These are phyloP conservation scores for Periconia sp. DNA, from an alignment of 2,329 filamentous ascomycete genomes.

Conservation along the genomic window DNA sequence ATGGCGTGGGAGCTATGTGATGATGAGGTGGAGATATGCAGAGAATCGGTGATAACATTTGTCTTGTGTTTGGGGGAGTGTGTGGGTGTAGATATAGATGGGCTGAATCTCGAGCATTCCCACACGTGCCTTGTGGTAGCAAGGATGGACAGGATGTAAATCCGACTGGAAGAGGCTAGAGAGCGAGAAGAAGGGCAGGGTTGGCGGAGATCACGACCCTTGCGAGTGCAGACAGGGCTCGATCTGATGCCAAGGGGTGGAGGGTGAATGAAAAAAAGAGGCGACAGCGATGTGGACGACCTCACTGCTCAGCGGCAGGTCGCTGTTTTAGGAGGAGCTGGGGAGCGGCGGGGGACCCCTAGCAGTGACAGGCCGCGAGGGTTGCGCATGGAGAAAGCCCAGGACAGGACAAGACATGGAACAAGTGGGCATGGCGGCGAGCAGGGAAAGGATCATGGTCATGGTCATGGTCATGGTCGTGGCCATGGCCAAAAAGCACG, in stretches of 20 bases:
- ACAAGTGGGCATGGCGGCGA: background rate
- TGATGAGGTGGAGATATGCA: constrained; percentile 29
- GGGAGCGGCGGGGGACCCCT: constrained; percentile 10
- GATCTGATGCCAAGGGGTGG: too few relatives aligned
- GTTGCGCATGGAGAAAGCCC: constrained; percentile 2
- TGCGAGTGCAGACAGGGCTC: constrained; percentile 26
- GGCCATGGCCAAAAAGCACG: too few relatives aligned
- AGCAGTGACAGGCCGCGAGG: too few relatives aligned
- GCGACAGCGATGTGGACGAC: too few relatives aligned
- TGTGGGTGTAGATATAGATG: constrained; percentile 39
- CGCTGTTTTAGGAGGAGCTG: constrained; percentile 32
- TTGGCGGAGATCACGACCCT: background rate
- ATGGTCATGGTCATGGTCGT: too few relatives aligned
- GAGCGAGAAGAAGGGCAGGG: constrained; percentile 20
- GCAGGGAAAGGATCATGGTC: background rate
- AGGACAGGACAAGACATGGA: constrained; percentile 6
- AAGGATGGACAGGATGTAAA: constrained; percentile 40
- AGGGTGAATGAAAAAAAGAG: constrained; percentile 22
- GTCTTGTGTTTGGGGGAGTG: constrained; percentile 29
- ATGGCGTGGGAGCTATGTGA: constrained; percentile 34
- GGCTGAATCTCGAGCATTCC: constrained; percentile 25
- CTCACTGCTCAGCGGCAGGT: too few relatives aligned
- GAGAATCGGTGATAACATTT: constrained; percentile 24
- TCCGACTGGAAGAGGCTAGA: constrained; percentile 26
- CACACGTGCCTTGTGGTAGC: constrained; percentile 32